A percentile compares a stretch with the other conserved stretches of the same genome.
These are phyloP conservation scores for Neoascochyta sp. DNA, from an alignment of 2,329 filamentous ascomycete genomes.

Conservation along the genomic window DNA sequence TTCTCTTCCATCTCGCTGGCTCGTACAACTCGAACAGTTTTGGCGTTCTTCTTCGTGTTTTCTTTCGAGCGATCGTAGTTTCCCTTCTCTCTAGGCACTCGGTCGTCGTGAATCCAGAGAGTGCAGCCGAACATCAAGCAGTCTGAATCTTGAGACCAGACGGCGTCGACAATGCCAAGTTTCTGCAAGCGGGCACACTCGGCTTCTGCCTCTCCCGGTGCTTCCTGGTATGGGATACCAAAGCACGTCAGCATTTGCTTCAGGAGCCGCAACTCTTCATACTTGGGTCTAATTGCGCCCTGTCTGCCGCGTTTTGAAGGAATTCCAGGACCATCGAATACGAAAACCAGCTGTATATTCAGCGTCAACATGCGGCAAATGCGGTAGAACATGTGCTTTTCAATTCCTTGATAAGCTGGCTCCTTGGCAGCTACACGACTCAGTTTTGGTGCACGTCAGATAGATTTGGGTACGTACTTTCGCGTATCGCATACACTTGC, in stretches of 20 bases:
- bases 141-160: slow-evolving; percentile 49
- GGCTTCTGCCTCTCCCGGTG: slow-evolving; percentile 48
- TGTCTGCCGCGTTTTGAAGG: slow-evolving; percentile 36
- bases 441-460: not conserved
- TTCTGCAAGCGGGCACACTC: slow-evolving; percentile 48
- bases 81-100: slow-evolving; percentile 21
- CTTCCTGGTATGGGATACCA: slow-evolving; percentile 43
- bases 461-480: slow-evolving; percentile 18
- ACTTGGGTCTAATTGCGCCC: slow-evolving; percentile 31
- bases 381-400: slow-evolving; percentile 42
- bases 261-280: slow-evolving; percentile 31
- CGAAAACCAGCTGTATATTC: slow-evolving; percentile 52
- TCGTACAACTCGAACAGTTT: slow-evolving; percentile 31
- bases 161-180: slow-evolving; percentile 47
- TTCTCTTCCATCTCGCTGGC: slow-evolving; percentile 24
- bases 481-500: slow-evolving; percentile 35
- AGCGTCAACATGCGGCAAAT: slow-evolving; percentile 47
- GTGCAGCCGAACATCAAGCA: slow-evolving; percentile 48
- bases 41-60: slow-evolving; percentile 31
- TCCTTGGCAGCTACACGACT: slow-evolving; percentile 20
- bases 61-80: slow-evolving; percentile 20
- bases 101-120: slow-evolving; percentile 40
- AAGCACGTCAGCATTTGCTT: slow-evolving; percentile 40
- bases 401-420: slow-evolving; percentile 40
- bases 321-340: slow-evolving; percentile 52